These are phyloP conservation scores for Fusarium fracticaudum DNA, from an alignment of 2,329 filamentous ascomycete genomes.

Conservation along the genomic window DNA sequence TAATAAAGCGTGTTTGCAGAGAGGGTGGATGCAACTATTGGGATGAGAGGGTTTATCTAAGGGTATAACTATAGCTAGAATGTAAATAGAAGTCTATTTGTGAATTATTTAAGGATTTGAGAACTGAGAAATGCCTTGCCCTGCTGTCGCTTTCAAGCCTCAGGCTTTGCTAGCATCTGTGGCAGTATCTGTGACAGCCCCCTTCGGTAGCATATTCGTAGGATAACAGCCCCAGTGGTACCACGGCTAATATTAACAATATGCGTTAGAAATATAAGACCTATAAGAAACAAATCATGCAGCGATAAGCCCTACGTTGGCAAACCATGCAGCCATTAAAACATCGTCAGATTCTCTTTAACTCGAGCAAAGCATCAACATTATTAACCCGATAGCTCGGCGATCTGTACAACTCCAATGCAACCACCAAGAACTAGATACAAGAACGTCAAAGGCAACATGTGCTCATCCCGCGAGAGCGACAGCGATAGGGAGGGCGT, in stretches of 20 bases:
- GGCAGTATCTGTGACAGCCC: not conserved
- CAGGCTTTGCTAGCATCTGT: not conserved
- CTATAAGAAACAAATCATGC: too few relatives aligned
- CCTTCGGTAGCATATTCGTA: too few relatives aligned
- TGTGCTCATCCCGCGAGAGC: not conserved
- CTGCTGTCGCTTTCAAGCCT: not conserved
- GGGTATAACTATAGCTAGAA: too few relatives aligned
- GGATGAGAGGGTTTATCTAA: not conserved
- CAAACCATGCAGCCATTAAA: too few relatives aligned
- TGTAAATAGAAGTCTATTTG: not conserved
- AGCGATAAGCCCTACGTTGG: too few relatives aligned
- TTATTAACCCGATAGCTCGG: not conserved
- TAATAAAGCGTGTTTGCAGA: not conserved
- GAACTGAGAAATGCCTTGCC: not conserved
- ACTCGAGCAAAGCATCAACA: not conserved
- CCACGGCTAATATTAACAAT: too few relatives aligned
- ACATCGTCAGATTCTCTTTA: accelerated
- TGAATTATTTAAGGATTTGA: accelerated
- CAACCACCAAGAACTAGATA: not conserved
- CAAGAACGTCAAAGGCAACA: not conserved
- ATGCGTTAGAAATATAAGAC: too few relatives aligned
- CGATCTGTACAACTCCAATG: not conserved
- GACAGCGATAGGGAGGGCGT: not conserved
- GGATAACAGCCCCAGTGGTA: too few relatives aligned
- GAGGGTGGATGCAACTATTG: too few relatives aligned